A percentile compares a stretch with the other conserved stretches of the same genome.
Conservation (phyloP, 768 basidiomycete species). For the Imleria badia region DNA sequence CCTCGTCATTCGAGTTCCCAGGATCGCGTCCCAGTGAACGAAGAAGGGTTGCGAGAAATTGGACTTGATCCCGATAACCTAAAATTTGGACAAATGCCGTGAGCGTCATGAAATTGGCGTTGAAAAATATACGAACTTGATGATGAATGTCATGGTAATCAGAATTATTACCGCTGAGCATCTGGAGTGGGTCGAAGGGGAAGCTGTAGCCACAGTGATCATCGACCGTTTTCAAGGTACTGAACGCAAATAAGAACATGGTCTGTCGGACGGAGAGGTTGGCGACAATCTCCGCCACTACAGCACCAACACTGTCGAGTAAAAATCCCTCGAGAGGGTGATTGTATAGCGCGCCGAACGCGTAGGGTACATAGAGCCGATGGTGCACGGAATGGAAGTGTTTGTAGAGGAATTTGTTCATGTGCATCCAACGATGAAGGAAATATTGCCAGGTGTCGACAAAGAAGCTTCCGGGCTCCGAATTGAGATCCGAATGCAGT, state of each 20-base stretch:
- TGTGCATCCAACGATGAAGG: constrained; percentile 88
- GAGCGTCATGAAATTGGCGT: not conserved
- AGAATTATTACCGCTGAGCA: constrained; percentile 84
- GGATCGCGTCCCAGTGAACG: constrained; percentile 85
- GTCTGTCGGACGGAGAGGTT: constrained; percentile 80
- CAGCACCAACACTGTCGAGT: constrained; percentile 81
- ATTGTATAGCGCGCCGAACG: constrained; percentile 96
- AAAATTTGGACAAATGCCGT: not conserved
- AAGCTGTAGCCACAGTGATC: constrained; percentile 92
- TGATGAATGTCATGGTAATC: constrained; percentile 99
- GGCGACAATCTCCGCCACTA: constrained; percentile 67
- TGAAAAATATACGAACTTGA: constrained; percentile 51
- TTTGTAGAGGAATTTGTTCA: constrained; percentile 87
- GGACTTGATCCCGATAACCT: constrained; percentile 79
- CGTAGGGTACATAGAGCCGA: constrained; percentile 93
- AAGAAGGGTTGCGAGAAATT: constrained; percentile 98
- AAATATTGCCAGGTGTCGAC: constrained; percentile 99
- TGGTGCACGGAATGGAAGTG: constrained; percentile 95
- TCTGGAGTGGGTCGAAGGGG: constrained; percentile 90
- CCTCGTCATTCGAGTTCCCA: constrained; percentile 84
- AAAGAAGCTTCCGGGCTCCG: constrained; percentile 60
- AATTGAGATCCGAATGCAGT: not conserved
- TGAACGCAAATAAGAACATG: constrained; percentile 76
- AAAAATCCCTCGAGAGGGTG: constrained; percentile 94
- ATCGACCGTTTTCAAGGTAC: constrained; percentile 91